Percentiles rank a stretch among this genome's conserved stretches.
Evolutionary conservation across 108 stramenopile species (phyloP).

Genomic region (Cyclotella cryptica): DNA sequence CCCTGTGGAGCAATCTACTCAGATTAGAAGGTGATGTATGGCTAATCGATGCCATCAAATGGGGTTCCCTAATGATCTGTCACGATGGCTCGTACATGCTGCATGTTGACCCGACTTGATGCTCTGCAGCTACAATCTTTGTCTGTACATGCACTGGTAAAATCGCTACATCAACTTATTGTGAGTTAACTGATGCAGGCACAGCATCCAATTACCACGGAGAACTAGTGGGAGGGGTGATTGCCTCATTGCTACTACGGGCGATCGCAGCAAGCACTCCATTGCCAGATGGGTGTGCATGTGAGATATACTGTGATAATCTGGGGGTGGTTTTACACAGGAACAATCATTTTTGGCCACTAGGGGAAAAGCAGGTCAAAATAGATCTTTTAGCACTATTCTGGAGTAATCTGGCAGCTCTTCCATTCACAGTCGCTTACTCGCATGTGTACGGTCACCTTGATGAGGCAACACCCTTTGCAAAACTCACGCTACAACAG

Average conservation of each 20-base stretch:
- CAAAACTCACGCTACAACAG: no score
- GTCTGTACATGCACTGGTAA: background rate
- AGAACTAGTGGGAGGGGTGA: slow-evolving; percentile 9
- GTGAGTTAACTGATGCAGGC: background rate
- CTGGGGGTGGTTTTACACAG: slow-evolving; percentile 12
- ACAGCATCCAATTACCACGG: slow-evolving; percentile 16
- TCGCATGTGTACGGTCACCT: slow-evolving; percentile 11
- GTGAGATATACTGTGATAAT: no score
- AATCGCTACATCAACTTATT: background rate
- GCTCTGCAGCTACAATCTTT: background rate
- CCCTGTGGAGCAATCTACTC: no score
- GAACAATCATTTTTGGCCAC: background rate
- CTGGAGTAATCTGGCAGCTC: background rate
- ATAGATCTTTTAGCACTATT: background rate
- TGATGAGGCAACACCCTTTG: no score
- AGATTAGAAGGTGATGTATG: no score
- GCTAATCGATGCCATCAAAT: no score
- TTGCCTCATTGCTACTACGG: no score
- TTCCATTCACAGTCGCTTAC: background rate
- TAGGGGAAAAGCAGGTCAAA: background rate
- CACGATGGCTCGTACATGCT: no score
- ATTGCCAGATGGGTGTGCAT: no score
- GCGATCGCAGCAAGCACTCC: no score
- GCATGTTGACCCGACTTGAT: background rate
- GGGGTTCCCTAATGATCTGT: no score